Evolutionary conservation across 73 alveolate genomes (phyloP).

Genomic region (Stentor roeselii): DNA sequence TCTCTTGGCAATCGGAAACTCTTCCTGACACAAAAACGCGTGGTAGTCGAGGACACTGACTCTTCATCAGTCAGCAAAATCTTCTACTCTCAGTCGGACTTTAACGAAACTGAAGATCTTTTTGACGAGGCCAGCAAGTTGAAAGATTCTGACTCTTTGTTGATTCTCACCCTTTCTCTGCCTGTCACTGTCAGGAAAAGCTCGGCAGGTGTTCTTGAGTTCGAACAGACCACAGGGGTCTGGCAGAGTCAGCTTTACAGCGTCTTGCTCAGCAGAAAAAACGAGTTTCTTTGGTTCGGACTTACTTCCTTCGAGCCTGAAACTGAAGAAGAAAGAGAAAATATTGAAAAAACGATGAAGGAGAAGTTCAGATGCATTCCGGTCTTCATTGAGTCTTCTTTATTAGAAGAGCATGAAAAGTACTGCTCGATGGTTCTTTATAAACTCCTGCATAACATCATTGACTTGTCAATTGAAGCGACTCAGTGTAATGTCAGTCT

Average conservation of each 20-base stretch:
- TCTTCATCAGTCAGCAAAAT: background rate
- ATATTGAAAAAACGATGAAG: background rate
- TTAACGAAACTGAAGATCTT: slow-evolving; percentile 11
- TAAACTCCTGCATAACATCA: background rate
- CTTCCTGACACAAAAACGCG: background rate
- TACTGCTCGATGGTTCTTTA: background rate
- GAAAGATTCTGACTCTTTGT: background rate
- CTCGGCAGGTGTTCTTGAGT: background rate
- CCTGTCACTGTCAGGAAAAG: slow-evolving; percentile 6
- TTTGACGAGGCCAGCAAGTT: background rate
- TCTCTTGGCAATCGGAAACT: background rate
- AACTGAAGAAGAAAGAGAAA: background rate
- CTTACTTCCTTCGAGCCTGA: background rate
- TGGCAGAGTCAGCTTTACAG: slow-evolving; percentile 19
- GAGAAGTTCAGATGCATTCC: slow-evolving; percentile 5
- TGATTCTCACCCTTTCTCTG: background rate
- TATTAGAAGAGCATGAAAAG: background rate
- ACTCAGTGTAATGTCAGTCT: background rate
- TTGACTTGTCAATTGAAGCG: background rate
- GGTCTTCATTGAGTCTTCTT: background rate
- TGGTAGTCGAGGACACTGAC: background rate
- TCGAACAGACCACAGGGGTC: slow-evolving; percentile 9
- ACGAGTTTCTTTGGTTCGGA: slow-evolving; percentile 12
- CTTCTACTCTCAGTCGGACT: background rate
- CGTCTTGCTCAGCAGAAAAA: background rate